Percentiles rank a stretch among this genome's conserved stretches.
Evolutionary conservation across 2,329 filamentous ascomycete species (phyloP).

Genomic region (Gaeumannomyces sp.): DNA sequence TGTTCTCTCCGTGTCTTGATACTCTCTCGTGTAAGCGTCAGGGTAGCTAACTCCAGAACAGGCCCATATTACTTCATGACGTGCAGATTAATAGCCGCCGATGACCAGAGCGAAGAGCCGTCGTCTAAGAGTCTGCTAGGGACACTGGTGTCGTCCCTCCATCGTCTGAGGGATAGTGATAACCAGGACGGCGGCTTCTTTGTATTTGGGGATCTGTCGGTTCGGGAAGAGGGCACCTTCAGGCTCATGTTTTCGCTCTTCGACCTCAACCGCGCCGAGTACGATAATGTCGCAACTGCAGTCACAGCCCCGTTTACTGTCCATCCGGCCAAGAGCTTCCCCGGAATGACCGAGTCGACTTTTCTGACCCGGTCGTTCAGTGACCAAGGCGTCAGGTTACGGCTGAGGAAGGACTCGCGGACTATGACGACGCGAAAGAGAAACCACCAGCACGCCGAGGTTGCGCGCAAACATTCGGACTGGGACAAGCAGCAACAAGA

Average conservation of each 20-base stretch:
- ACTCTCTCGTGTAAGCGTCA: background rate
- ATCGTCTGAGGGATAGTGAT: constrained; percentile 71
- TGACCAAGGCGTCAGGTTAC: constrained; percentile 78
- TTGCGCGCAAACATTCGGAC: constrained; percentile 16
- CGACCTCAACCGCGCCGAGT: constrained; percentile 18
- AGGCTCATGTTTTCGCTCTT: constrained; percentile 72
- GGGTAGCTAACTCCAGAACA: constrained; percentile 15
- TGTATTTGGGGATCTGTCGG: constrained; percentile 82
- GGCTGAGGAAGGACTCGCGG: constrained; percentile 76
- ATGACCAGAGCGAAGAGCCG: constrained; percentile 32
- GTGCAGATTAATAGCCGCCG: constrained; percentile 34
- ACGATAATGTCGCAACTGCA: constrained; percentile 15
- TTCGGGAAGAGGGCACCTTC: constrained; percentile 66
- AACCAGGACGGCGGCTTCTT: constrained; percentile 81
- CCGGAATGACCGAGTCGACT: constrained; percentile 76
- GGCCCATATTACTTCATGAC: constrained; percentile 45
- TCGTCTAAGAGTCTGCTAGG: constrained; percentile 56
- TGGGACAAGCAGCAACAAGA: constrained; percentile 7
- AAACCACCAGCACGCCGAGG: constrained; percentile 25
- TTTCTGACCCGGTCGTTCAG: constrained; percentile 75
- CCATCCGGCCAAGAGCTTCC: constrained; percentile 61
- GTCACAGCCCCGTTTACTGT: constrained; percentile 63
- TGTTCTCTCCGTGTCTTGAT: background rate
- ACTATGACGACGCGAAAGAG: constrained; percentile 44
- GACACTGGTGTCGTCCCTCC: constrained; percentile 72